A percentile compares a stretch with the other conserved stretches of the same genome.
Evolutionary conservation across 768 basidiomycete species (phyloP).

Genomic region (Russula foetens): DNA sequence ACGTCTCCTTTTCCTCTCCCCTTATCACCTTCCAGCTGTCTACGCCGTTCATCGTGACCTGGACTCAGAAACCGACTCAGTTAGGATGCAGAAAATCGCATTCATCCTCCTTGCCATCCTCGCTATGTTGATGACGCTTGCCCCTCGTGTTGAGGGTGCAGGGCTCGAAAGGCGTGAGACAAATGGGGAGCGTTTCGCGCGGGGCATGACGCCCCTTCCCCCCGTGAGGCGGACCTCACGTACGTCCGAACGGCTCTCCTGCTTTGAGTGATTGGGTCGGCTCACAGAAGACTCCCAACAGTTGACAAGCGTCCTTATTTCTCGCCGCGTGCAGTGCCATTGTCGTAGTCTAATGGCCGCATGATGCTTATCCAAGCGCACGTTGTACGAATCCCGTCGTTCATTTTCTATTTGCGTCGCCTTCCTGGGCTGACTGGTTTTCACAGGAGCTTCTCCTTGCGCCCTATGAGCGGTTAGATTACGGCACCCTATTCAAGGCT

Average conservation of each 20-base stretch:
- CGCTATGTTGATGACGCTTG: neutral
- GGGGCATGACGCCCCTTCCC: neutral
- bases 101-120: neutral
- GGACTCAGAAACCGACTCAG: neutral
- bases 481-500: no score
- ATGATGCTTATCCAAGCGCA: no score
- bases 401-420: no score
- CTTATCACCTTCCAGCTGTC: neutral
- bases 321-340: no score
- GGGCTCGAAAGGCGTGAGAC: neutral
- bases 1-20: neutral
- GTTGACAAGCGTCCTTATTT: neutral
- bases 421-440: neutral
- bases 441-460: neutral
- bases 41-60: neutral
- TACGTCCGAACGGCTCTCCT: neutral
- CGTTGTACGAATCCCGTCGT: neutral
- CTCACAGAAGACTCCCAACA: neutral
- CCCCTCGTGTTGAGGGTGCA: neutral
- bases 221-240: neutral
- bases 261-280: neutral
- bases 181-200: neutral
- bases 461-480: no score
- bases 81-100: constrained; percentile 5
- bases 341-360: no score